Evolutionary conservation across 225 moss, liverwort and hornwort genomes (phyloP).

Genomic region (Pseudoscleropodium purum): DNA sequence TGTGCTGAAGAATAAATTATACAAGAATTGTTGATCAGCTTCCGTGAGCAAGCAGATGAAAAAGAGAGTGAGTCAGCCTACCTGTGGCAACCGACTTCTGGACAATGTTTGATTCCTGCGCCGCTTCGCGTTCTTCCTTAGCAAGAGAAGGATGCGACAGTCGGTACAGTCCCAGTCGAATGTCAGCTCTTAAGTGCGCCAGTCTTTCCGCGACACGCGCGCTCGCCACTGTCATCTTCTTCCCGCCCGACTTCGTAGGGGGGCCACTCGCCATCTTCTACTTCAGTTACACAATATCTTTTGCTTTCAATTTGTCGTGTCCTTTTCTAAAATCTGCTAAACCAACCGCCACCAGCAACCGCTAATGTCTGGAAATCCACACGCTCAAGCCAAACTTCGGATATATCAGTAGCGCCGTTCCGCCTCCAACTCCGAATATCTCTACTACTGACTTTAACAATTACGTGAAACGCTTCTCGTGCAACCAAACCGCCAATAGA

Average conservation of each 20-base stretch:
- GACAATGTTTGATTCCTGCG: slow-evolving; percentile 36
- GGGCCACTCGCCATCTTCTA: slow-evolving; percentile 7
- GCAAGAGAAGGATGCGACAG: slow-evolving; percentile 24
- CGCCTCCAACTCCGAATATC: neutral
- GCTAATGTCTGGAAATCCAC: neutral
- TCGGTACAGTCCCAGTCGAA: slow-evolving; percentile 26
- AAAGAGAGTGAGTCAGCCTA: neutral
- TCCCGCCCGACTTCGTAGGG: slow-evolving; percentile 20
- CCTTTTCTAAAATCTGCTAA: neutral
- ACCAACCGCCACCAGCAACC: neutral
- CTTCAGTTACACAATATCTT: neutral
- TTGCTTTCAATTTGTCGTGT: neutral
- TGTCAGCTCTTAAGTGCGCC: slow-evolving; percentile 36
- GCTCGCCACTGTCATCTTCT: slow-evolving; percentile 35
- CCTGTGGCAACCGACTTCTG: slow-evolving; percentile 46
- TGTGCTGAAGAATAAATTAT: neutral
- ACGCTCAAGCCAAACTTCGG: neutral
- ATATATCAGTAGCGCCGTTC: neutral
- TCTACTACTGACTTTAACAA: neutral
- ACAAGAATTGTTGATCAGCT: neutral
- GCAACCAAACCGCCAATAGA: neutral
- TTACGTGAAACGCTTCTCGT: neutral
- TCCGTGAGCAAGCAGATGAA: neutral
- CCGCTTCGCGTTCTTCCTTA: slow-evolving; percentile 17
- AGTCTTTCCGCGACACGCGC: slow-evolving; percentile 26